Evolutionary conservation across 2,329 filamentous ascomycete species (phyloP).

Genomic region (Escovopsis sp.): DNA sequence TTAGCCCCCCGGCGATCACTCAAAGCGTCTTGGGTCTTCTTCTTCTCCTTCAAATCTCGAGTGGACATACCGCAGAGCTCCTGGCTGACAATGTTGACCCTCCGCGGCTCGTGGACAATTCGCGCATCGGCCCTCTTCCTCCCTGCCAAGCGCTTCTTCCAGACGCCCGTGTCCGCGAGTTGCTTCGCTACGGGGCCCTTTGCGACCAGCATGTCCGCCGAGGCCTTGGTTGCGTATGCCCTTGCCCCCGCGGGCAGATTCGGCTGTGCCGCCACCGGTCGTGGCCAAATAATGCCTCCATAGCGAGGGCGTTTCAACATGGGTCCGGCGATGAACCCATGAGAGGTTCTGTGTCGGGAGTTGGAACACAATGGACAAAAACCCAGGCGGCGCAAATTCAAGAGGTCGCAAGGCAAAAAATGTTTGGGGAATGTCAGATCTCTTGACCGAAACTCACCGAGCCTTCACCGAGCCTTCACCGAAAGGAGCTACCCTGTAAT

Average conservation of each 20-base stretch:
- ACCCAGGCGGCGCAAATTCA: neutral
- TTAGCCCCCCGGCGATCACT: neutral
- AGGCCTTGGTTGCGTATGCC: constrained; percentile 2
- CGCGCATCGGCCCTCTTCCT: constrained; percentile 5
- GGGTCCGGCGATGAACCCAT: constrained; percentile 1
- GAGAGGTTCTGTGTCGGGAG: neutral
- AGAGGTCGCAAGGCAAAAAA: neutral
- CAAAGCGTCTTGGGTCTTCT: no score
- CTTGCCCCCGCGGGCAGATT: constrained; percentile 4
- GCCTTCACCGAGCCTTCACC: neutral
- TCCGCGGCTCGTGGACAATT: constrained; percentile 14
- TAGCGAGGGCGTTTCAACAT: constrained; percentile 6
- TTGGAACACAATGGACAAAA: neutral
- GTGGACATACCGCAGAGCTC: constrained; percentile 30
- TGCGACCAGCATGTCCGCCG: constrained; percentile 6
- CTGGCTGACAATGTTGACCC: constrained; percentile 39
- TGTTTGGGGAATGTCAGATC: constrained; percentile 3
- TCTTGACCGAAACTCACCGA: constrained; percentile 2
- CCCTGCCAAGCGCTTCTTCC: constrained; percentile 7
- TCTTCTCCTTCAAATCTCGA: neutral
- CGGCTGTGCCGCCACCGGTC: constrained; percentile 3
- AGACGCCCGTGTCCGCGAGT: constrained; percentile 15
- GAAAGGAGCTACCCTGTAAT: neutral
- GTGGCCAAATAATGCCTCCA: constrained; percentile 5
- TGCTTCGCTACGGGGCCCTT: constrained; percentile 10